Evolutionary conservation across 257 asterid species (phyloP).

Genomic region (Solanum bulbocastanum): DNA sequence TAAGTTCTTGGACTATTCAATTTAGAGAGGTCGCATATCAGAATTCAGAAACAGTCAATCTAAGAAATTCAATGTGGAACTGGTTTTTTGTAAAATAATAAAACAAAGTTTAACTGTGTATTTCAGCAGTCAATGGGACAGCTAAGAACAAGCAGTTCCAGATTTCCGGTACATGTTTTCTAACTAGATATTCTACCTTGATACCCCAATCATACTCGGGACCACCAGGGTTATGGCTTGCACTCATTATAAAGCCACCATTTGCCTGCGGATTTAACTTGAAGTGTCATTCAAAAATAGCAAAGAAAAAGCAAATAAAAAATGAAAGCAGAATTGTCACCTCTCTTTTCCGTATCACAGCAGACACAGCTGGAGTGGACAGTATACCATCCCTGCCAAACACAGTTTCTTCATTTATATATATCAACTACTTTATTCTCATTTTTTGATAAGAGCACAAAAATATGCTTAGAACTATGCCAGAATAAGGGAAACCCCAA

Average conservation of each 20-base stretch:
- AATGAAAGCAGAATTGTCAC: conserved; percentile 16
- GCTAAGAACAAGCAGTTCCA: background rate
- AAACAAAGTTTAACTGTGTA: background rate
- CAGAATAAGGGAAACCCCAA: background rate
- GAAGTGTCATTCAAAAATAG: background rate
- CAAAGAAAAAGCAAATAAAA: background rate
- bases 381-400: conserved; percentile 73
- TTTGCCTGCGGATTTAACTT: conserved; percentile 46
- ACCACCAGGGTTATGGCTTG: conserved; percentile 99
- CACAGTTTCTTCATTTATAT: background rate
- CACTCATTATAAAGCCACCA: conserved; percentile 97
- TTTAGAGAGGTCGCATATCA: background rate
- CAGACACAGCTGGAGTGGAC: conserved; percentile 97
- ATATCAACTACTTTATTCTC: background rate
- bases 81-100: background rate
- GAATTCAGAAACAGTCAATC: background rate
- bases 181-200: conserved; percentile 41
- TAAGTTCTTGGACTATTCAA: background rate
- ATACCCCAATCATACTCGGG: conserved; percentile 99
- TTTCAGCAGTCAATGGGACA: background rate
- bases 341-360: conserved; percentile 91
- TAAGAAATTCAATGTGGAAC: background rate
- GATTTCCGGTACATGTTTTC: background rate
- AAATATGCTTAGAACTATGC: background rate
- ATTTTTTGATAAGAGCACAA: background rate